These are phyloP conservation scores for Selaginella moellendorffii DNA, from an alignment of 75 land plant genomes.

Conservation along the genomic window DNA sequence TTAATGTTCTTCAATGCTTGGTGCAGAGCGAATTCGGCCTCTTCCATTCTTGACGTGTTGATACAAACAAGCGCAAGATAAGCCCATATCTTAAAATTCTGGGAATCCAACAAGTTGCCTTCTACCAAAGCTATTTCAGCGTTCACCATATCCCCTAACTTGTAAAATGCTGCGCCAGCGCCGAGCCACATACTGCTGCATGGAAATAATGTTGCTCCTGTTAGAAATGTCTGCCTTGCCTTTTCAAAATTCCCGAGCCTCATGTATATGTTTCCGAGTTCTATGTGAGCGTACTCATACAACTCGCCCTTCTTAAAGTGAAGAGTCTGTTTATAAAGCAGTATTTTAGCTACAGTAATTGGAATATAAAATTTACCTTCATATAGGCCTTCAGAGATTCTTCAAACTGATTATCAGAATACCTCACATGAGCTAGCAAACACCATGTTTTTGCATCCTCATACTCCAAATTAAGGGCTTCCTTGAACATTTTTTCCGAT, in stretches of 20 bases:
- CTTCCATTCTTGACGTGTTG: conserved; percentile 11
- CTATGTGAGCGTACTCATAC: conserved; percentile 14
- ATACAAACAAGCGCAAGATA: conserved; percentile 17
- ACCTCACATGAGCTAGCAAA: conserved; percentile 16
- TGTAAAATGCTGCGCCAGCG: conserved; percentile 24
- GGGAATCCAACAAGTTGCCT: conserved; percentile 22
- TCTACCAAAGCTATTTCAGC: conserved; percentile 23
- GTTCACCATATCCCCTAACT: conserved; percentile 14
- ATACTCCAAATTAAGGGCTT: conserved; percentile 2
- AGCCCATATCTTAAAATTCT: conserved; percentile 23
- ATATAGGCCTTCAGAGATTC: conserved; percentile 23
- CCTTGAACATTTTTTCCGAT: conserved; percentile 19
- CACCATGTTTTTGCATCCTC: conserved; percentile 19
- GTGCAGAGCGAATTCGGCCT: conserved; percentile 24
- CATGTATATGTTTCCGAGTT: conserved; percentile 17
- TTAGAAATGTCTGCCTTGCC: conserved; percentile 17
- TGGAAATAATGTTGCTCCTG: conserved; percentile 7
- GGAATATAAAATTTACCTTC: conserved; percentile 15
- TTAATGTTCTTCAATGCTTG: conserved; percentile 13
- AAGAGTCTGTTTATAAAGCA: conserved; percentile 9
- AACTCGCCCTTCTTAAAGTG: background rate
- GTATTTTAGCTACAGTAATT: conserved; percentile 8
- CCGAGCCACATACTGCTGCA: conserved; percentile 21
- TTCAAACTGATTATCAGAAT: background rate
- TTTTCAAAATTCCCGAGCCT: background rate